Evolutionary conservation across 768 basidiomycete species (phyloP).

Genomic region (Cytidiella melzeri): DNA sequence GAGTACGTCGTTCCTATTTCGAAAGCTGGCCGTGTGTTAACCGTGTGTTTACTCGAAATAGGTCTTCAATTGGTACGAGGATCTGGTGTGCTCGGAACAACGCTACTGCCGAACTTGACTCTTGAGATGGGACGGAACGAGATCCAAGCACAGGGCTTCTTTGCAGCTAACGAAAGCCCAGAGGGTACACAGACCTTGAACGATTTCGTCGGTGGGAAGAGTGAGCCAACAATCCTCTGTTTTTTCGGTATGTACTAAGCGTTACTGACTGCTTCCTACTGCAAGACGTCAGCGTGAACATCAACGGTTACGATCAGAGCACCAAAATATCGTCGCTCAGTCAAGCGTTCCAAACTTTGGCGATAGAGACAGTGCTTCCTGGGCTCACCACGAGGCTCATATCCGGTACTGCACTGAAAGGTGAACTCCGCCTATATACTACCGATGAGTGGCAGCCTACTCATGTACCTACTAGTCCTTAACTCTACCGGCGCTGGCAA

Average conservation of each 20-base stretch:
- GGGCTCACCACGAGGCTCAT: neutral
- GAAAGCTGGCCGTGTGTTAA: neutral
- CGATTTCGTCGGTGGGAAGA: slow-evolving; percentile 59
- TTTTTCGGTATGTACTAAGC: neutral
- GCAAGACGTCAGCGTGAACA: slow-evolving; percentile 49
- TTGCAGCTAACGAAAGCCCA: slow-evolving; percentile 54
- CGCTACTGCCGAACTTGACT: slow-evolving; percentile 53
- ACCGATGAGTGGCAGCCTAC: slow-evolving; percentile 47
- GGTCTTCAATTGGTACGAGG: slow-evolving; percentile 52
- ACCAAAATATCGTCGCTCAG: slow-evolving; percentile 52
- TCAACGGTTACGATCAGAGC: slow-evolving; percentile 54
- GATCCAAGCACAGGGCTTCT: slow-evolving; percentile 41
- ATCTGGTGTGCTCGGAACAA: slow-evolving; percentile 50
- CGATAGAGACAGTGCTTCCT: slow-evolving; percentile 51
- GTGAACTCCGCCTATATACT: too few relatives aligned
- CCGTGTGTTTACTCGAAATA: slow-evolving; percentile 16
- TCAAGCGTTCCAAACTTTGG: slow-evolving; percentile 55
- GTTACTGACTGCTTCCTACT: neutral
- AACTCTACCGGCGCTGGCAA: slow-evolving; percentile 55
- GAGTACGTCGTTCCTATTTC: slow-evolving; percentile 34
- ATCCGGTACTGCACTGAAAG: slow-evolving; percentile 42
- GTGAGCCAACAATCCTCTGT: slow-evolving; percentile 23
- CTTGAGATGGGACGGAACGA: slow-evolving; percentile 57
- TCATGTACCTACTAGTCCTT: slow-evolving; percentile 37
- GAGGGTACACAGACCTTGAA: slow-evolving; percentile 58